These are phyloP conservation scores for Mycena citricolor DNA, from an alignment of 1,284 basidiomycete species.

Conservation along the genomic window DNA sequence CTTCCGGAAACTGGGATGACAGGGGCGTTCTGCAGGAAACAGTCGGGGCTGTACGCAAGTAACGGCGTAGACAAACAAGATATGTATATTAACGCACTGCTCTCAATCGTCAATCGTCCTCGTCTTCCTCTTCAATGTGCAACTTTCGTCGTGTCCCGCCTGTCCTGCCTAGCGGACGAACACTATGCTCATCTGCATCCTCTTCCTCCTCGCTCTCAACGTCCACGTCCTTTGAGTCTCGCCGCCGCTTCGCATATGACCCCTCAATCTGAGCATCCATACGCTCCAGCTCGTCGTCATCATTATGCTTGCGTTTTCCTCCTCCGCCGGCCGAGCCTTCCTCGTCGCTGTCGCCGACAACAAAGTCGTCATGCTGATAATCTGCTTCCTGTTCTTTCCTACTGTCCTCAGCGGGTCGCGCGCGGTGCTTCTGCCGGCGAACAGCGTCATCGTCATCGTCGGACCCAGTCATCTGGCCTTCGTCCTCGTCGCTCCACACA, in stretches of 20 bases:
- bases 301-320: slow-evolving; percentile 41
- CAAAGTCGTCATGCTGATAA: slow-evolving; percentile 81
- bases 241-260: slow-evolving; percentile 42
- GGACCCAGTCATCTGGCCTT: slow-evolving; percentile 47
- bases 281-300: slow-evolving; percentile 53
- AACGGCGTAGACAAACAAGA: slow-evolving; percentile 17
- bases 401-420: slow-evolving; percentile 40
- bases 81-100: slow-evolving; percentile 11
- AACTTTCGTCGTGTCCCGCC: slow-evolving; percentile 51
- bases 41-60: slow-evolving; percentile 26
- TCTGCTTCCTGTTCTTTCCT: slow-evolving; percentile 43
- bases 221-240: slow-evolving; percentile 55
- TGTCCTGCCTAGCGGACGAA: slow-evolving; percentile 51
- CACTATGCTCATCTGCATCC: slow-evolving; percentile 60
- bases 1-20: slow-evolving; percentile 56
- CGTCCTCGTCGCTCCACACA: slow-evolving; percentile 62
- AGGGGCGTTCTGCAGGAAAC: slow-evolving; percentile 51
- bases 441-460: slow-evolving; percentile 51
- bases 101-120: slow-evolving; percentile 42
- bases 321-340: slow-evolving; percentile 44
- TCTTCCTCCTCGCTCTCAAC: slow-evolving; percentile 76
- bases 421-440: slow-evolving; percentile 44
- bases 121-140: slow-evolving; percentile 60
- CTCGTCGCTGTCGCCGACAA: slow-evolving; percentile 74
- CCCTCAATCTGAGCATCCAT: slow-evolving; percentile 66